Base-by-base conservation (phyloP, 768 basidiomycete genomes). In the Mycena haematopus region DNA sequence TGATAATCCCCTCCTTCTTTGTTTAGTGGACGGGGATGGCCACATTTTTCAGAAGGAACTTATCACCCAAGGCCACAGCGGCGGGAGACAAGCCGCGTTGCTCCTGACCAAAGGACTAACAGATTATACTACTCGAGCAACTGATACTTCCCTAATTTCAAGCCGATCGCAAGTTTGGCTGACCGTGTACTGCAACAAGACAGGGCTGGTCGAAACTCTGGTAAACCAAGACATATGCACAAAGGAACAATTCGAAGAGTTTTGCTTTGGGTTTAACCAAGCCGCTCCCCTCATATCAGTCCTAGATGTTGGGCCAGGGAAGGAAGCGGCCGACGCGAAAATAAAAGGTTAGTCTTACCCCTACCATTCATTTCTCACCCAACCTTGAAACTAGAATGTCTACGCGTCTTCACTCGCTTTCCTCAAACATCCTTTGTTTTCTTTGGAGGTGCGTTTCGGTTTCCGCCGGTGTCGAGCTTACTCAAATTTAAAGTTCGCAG, bases 251-350 rank as follows among this genome's bases (percentile, higher is more conserved):
- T 80, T 85, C 67, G 78, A 81, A 6, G 78, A 77, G 14, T 84
- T 84, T 60, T 71, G 80, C 60, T 70, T 75, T 22, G 83, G 84
- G 17, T 85, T 84, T 59, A 84, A 81, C 62, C 80, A 81, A 67
- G 79, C 83, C 13, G 72, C 77, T 10, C 77, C 77, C 25, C 74
- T 81, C 44, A 84, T 85, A 66, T 73, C 77, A n/a, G 77, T 84
- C 44, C 72, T 84, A 24, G 84, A 84, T 68, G 83, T 81, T 33
- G 84, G 84, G 15, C 70, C 71, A 47, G 80, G 80, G 53, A 84
- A 84, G 69, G 83, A 84, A 72, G 81, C 80, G 17, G 84, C 82
- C 9, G 83, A 84, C 68, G 73, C 79, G 52, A 85, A 85, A 72
- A 76, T 84, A 63, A 83, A 82, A 76, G 82, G 84, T 82, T 35